phyloP scores from a whole-genome alignment of 2,329 filamentous ascomycete species.

The Alternaria sp. region DNA sequence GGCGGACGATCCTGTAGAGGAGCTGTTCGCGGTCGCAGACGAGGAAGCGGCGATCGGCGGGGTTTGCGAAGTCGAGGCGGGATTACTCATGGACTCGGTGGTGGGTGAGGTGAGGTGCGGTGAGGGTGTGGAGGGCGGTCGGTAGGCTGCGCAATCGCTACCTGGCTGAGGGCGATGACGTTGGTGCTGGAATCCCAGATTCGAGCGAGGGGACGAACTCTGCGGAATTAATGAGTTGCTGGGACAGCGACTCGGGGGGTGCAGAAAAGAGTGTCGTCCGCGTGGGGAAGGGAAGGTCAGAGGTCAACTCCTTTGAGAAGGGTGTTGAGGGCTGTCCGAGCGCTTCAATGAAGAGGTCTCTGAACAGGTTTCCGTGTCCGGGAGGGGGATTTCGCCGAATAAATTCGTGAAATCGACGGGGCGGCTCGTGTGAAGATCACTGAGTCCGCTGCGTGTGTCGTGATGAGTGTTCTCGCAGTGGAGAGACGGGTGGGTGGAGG shows the following conservation, averaged over 20 bases:
- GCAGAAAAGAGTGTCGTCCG: slow-evolving; percentile 32
- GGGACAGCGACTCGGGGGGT: slow-evolving; percentile 32
- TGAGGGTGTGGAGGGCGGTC: background rate
- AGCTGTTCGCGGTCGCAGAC: slow-evolving; percentile 55
- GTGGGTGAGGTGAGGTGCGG: slow-evolving; percentile 12
- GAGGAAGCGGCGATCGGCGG: slow-evolving; percentile 57
- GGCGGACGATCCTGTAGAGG: slow-evolving; percentile 59
- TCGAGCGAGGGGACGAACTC: slow-evolving; percentile 24
- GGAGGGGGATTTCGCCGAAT: slow-evolving; percentile 44
- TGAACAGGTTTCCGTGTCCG: slow-evolving; percentile 34
- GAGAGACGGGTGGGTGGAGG: slow-evolving; percentile 33
- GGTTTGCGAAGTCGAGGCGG: slow-evolving; percentile 58
- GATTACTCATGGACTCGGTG: slow-evolving; percentile 62
- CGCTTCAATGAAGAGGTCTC: slow-evolving; percentile 39
- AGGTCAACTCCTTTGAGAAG: slow-evolving; percentile 34
- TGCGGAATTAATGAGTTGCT: slow-evolving; percentile 34
- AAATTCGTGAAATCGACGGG: slow-evolving; percentile 46
- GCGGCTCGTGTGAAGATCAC: slow-evolving; percentile 39
- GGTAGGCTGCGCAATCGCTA: slow-evolving; percentile 23
- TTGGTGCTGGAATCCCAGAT: slow-evolving; percentile 40
- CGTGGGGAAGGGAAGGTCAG: slow-evolving; percentile 26
- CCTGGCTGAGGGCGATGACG: slow-evolving; percentile 17
- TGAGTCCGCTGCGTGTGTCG: slow-evolving; percentile 40
- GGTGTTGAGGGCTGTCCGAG: slow-evolving; percentile 45
- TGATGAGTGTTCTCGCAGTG: slow-evolving; percentile 43